A percentile compares a stretch with the other conserved stretches of the same genome.
These are phyloP conservation scores for Knoxia roxburghii DNA, from an alignment of 257 asterid genomes.

Conservation along the genomic window DNA sequence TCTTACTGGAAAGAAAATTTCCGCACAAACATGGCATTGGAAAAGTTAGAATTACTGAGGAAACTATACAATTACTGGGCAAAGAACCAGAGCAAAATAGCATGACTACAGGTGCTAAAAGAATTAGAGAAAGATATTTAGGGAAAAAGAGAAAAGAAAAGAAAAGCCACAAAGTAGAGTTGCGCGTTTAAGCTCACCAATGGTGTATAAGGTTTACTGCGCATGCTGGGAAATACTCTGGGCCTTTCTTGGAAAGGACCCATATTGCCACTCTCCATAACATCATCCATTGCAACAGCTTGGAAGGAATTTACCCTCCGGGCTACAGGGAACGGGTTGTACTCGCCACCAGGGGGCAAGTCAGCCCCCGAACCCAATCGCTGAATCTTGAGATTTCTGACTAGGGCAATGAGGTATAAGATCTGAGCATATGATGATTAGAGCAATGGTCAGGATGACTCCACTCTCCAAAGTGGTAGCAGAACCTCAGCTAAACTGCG, in stretches of 20 bases:
- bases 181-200: slow-evolving; percentile 43
- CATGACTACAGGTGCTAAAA: not conserved
- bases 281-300: slow-evolving; percentile 80
- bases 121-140: no score
- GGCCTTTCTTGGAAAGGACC: slow-evolving; percentile 73
- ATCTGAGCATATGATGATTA: not conserved
- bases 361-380: slow-evolving; percentile 88
- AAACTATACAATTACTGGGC: not conserved
- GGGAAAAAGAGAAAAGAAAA: not conserved
- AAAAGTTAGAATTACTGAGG: not conserved
- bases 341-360: slow-evolving; percentile 71
- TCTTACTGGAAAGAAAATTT: not conserved
- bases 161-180: not conserved
- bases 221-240: slow-evolving; percentile 85
- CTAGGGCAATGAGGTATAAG: not conserved
- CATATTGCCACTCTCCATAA: slow-evolving; percentile 76
- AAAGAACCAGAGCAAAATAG: not conserved
- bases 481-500: not conserved
- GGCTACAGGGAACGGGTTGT: slow-evolving; percentile 54
- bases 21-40: not conserved
- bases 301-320: slow-evolving; percentile 81
- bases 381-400: slow-evolving; percentile 31
- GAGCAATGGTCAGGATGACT: not conserved
- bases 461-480: not conserved
- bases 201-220: slow-evolving; percentile 72